Percentiles rank a stretch among this genome's conserved stretches.
Conservation (phyloP, 495 filamentous ascomycete species). For the Patellaria atrata region DNA sequence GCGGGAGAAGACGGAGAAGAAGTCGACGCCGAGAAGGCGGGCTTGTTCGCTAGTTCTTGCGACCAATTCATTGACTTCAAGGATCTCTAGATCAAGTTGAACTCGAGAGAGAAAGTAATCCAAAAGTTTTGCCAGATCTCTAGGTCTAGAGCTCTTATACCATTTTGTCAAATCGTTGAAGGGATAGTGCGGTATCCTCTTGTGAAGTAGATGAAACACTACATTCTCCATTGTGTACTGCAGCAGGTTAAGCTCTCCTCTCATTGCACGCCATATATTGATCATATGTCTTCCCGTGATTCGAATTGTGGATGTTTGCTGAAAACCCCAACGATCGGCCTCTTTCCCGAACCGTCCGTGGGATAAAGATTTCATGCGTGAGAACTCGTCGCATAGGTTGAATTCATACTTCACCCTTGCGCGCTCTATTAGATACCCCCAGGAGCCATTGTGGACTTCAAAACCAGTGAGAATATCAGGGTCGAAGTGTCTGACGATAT, state of each 20-base stretch:
- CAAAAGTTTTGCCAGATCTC: constrained; percentile 58
- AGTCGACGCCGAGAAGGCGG: constrained; percentile 83
- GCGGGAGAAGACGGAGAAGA: constrained; percentile 83
- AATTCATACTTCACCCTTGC: constrained; percentile 77
- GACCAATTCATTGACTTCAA: constrained; percentile 81
- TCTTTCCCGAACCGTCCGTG: constrained; percentile 75
- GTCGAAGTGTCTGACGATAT: constrained; percentile 71
- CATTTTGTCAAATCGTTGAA: constrained; percentile 65
- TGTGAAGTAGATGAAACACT: constrained; percentile 79
- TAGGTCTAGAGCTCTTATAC: constrained; percentile 53
- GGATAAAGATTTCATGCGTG: constrained; percentile 68
- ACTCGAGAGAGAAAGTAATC: constrained; percentile 67
- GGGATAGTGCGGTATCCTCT: constrained; percentile 80
- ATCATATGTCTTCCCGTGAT: constrained; percentile 90
- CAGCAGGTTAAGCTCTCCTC: constrained; percentile 71
- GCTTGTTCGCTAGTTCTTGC: constrained; percentile 89
- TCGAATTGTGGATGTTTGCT: constrained; percentile 70
- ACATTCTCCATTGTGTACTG: constrained; percentile 98
- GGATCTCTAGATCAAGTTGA: constrained; percentile 73
- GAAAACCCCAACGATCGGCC: constrained; percentile 81
- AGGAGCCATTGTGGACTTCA: constrained; percentile 83
- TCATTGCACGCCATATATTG: constrained; percentile 96
- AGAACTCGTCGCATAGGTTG: constrained; percentile 79
- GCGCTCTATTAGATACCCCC: constrained; percentile 91
- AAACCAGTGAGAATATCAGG: constrained; percentile 93